Evolutionary conservation across 192 early-diverging fungal genomes (phyloP).

Genomic region (Coemansia sp.): DNA sequence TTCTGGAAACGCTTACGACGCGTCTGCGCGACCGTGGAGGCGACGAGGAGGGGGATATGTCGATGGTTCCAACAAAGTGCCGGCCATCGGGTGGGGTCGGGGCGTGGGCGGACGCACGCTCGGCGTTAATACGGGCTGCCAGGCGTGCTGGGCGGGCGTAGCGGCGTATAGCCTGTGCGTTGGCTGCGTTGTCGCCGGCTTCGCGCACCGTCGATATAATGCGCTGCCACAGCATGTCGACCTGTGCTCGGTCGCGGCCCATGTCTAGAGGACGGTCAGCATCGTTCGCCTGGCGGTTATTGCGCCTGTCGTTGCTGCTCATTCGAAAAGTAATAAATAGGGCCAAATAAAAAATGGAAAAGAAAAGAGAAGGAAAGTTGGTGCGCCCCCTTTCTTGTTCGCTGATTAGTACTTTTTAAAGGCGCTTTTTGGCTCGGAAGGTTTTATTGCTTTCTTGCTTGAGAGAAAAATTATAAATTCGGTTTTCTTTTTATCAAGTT

Average conservation of each 20-base stretch:
- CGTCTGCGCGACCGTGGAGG: constrained; percentile 6
- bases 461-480: not conserved
- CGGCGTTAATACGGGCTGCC: not conserved
- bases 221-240: constrained; percentile 24
- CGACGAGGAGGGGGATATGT: not conserved
- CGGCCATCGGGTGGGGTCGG: not conserved
- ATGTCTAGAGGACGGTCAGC: not conserved
- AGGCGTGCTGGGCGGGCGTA: constrained; percentile 1
- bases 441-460: not conserved
- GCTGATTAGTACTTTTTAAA: not conserved
- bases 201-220: constrained; percentile 6
- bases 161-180: not conserved
- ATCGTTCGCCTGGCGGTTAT: not conserved
- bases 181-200: not conserved
- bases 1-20: not conserved
- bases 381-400: not conserved
- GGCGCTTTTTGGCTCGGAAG: not conserved
- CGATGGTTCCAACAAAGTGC: not conserved
- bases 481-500: not conserved
- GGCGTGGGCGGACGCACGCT: not conserved
- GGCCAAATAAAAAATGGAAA: not conserved
- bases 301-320: not conserved
- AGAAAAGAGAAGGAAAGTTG: not conserved
- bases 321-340: not conserved
- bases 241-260: constrained; percentile 1